These are phyloP conservation scores for Linum usitatissimum DNA, from an alignment of 345 rosid species.

Conservation along the genomic window DNA sequence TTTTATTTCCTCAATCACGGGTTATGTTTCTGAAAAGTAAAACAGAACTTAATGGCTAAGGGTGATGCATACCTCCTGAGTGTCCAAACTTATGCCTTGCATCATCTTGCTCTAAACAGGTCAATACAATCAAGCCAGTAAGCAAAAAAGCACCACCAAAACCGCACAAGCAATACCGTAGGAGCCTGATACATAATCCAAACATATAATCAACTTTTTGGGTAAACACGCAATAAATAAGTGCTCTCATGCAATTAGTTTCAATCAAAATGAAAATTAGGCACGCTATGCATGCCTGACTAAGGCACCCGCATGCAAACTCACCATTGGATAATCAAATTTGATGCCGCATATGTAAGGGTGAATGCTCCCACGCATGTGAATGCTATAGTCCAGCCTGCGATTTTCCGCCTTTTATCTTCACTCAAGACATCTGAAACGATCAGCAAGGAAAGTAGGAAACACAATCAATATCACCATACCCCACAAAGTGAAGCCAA, in stretches of 20 bases:
- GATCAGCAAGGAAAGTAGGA: not conserved
- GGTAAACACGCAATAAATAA: no score
- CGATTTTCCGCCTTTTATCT: conserved; percentile 54
- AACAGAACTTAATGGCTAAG: not conserved
- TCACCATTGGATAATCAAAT: conserved; percentile 58
- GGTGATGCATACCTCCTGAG: conserved; percentile 55
- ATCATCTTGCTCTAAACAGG: conserved; percentile 70
- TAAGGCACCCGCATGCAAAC: conserved; percentile 10
- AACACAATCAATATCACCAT: no score
- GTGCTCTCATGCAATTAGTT: no score
- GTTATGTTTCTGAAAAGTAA: not conserved
- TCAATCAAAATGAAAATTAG: no score
- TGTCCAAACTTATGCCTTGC: conserved; percentile 86
- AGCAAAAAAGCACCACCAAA: conserved; percentile 70
- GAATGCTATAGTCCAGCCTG: conserved; percentile 88
- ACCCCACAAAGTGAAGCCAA: no score
- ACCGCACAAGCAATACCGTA: conserved; percentile 56
- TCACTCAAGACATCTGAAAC: conserved; percentile 42
- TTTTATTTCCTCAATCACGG: not conserved
- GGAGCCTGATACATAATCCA: conserved; percentile 29
- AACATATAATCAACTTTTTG: not conserved
- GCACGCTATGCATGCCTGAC: not conserved
- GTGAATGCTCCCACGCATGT: conserved; percentile 65
- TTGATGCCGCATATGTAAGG: conserved; percentile 66
- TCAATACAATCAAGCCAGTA: conserved; percentile 55